Base-by-base conservation (phyloP, 2,329 filamentous ascomycete species). In the Emericellopsis cladophorae region DNA sequence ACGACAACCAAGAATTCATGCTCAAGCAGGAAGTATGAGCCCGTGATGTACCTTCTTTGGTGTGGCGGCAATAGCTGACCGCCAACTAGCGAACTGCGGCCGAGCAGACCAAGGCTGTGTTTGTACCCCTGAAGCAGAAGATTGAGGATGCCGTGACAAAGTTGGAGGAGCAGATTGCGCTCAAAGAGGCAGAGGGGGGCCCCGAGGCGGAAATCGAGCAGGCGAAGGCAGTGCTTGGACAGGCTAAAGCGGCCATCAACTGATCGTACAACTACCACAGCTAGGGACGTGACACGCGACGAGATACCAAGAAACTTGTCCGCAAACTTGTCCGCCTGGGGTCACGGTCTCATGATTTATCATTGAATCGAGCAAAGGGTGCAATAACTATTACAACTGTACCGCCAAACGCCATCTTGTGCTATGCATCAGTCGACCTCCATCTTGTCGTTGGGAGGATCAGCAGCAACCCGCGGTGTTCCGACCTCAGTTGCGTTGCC, bases 61-160 rank as follows among this genome's bases (percentile, higher is more conserved):
- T 32, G 12, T 36, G 9, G 21, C 24, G 6, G n/a, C 11, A 22
- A 12, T 18, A 34, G 33, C 32, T 41, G 37, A 33, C 33, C 21
- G 36, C 21, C 32, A 11, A 32, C 44, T 52, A 95, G 88, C 74
- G 76, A 64, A 74, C 76, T 66, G 89, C 84, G 18, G 67, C 88
- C n/a, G 79, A 88, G 48, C 85, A 98, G 65, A 96, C 92, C 8
- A 83, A 83, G 57, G 83, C 79, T 42, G 77, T 96, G 23, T 83
- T 96, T 51, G 81, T 72, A 3, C 76, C 76, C 2, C 64, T 96
- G 48, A 74, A 74, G 51, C 59, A 75, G 54, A 81, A 85, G 54
- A 87, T 95, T 50, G 63, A 61, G 36, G 76, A 81, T 42, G 81
- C 87, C 2, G 66, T 89, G 33, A 67, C 73, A 43, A 85, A 80